Conservation (phyloP, 345 rosid species). For the Rhodamnia rubescens region DNA sequence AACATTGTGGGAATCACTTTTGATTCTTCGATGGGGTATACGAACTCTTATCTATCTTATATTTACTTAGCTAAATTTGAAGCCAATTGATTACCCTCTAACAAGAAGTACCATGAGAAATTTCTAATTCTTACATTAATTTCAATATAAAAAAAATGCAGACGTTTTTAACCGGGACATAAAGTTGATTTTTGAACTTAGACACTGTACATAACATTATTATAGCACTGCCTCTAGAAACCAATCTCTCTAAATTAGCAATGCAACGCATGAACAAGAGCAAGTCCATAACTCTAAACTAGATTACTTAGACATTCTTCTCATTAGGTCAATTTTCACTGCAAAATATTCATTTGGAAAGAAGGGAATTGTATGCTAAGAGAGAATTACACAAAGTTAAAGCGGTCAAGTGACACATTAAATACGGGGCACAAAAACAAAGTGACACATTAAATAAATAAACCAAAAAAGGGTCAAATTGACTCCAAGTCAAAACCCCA, state of each 20-base stretch:
- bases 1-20: constrained; percentile 81
- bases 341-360: neutral
- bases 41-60: neutral
- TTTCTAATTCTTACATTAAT: neutral
- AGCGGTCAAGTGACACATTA: neutral
- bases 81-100: neutral
- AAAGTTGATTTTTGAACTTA: neutral
- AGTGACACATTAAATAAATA: neutral
- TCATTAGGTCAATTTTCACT: neutral
- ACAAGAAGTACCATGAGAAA: neutral
- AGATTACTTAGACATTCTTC: neutral
- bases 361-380: neutral
- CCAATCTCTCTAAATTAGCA: neutral
- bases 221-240: neutral
- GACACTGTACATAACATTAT: neutral
- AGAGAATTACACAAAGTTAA: neutral
- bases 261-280: neutral
- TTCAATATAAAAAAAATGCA: neutral
- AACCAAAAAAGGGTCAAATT: neutral
- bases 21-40: constrained; percentile 59
- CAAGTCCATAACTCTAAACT: neutral
- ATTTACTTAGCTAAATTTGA: neutral
- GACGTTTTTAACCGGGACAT: neutral
- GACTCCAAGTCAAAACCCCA: neutral
- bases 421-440: too few species aligned